These are phyloP conservation scores for Venturia nashicola DNA, from an alignment of 2,329 filamentous ascomycete species.

Conservation along the genomic window DNA sequence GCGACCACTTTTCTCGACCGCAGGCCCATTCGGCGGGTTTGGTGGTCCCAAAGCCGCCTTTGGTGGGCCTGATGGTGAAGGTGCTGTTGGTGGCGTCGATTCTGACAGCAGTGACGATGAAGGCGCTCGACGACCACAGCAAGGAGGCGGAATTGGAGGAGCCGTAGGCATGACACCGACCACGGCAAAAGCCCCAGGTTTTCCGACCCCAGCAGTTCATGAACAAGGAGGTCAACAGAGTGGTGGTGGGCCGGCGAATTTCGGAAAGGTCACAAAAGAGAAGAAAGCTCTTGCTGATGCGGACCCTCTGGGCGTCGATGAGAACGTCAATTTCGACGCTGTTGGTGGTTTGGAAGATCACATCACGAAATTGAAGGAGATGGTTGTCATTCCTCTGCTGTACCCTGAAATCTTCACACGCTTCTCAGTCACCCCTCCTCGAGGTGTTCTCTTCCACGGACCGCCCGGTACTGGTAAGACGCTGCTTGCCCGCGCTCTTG, in stretches of 20 bases:
- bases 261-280: conserved; percentile 79
- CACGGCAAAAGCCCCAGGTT: conserved; percentile 35
- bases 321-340: conserved; percentile 85
- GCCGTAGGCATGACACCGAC: conserved; percentile 54
- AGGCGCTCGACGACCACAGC: conserved; percentile 24
- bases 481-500: conserved; percentile 81
- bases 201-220: conserved; percentile 28
- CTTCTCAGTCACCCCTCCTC: conserved; percentile 86
- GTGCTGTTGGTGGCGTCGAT: conserved; percentile 66
- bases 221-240: conserved; percentile 31
- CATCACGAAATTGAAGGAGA: conserved; percentile 95
- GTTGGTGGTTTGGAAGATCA: conserved; percentile 87
- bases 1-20: conserved; percentile 75
- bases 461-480: conserved; percentile 97
- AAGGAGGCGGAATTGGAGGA: conserved; percentile 48
- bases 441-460: conserved; percentile 92
- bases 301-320: conserved; percentile 84
- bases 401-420: conserved; percentile 89
- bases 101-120: conserved; percentile 98
- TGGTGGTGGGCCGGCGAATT: conserved; percentile 54
- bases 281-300: conserved; percentile 84
- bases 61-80: conserved; percentile 61
- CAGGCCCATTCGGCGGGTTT: conserved; percentile 84
- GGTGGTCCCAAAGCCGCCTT: conserved; percentile 61
- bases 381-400: conserved; percentile 87